A percentile compares a stretch with the other conserved stretches of the same genome.
These are phyloP conservation scores for Chrysoporthe cubensis DNA, from an alignment of 2,329 filamentous ascomycete genomes.

Conservation along the genomic window DNA sequence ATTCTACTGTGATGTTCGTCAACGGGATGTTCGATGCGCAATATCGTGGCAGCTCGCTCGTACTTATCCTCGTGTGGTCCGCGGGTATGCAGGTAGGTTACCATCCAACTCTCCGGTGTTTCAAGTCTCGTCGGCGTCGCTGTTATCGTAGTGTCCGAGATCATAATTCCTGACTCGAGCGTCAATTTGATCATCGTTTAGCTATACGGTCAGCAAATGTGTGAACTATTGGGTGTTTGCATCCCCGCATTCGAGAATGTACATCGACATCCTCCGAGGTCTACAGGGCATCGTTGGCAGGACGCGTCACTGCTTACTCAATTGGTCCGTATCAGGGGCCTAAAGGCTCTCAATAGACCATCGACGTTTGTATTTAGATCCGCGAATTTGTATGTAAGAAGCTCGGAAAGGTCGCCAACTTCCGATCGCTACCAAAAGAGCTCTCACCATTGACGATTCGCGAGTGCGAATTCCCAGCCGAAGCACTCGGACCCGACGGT, in stretches of 20 bases:
- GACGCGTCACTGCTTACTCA: background rate
- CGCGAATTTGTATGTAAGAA: background rate
- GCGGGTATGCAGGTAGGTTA: too few relatives aligned
- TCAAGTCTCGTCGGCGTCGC: too few relatives aligned
- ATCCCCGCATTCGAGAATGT: background rate
- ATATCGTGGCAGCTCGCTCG: too few relatives aligned
- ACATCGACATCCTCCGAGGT: background rate
- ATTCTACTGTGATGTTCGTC: too few relatives aligned
- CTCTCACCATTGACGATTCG: background rate
- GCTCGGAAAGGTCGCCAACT: background rate
- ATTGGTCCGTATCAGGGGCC: background rate
- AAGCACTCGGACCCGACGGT: background rate
- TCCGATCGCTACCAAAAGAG: background rate
- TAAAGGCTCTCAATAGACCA: background rate
- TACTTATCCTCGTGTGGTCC: too few relatives aligned
- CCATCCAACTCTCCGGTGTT: too few relatives aligned
- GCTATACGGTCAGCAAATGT: background rate
- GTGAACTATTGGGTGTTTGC: conserved; percentile 1
- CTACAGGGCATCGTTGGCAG: background rate
- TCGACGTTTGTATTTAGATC: background rate
- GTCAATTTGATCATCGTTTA: background rate
- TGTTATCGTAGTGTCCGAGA: background rate
- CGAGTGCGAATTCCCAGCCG: background rate
- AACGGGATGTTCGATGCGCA: too few relatives aligned
- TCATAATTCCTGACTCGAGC: background rate